A percentile compares a stretch with the other conserved stretches of the same genome.
These are phyloP conservation scores for Meredithiella fracta DNA, from an alignment of 2,329 filamentous ascomycete genomes.

Conservation along the genomic window DNA sequence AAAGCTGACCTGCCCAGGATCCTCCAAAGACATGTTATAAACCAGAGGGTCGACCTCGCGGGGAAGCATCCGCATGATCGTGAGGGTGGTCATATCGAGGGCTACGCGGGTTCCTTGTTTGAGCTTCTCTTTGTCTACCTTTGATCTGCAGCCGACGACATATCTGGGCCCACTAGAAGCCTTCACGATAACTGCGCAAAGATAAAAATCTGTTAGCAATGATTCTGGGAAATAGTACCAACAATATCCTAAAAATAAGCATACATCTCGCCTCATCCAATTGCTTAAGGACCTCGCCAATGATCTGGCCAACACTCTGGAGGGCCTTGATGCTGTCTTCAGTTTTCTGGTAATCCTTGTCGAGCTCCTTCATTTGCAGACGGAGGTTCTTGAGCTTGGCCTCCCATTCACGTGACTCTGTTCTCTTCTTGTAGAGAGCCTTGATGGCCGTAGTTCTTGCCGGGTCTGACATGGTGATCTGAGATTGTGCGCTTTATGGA, in stretches of 20 bases:
- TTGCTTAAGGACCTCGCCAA: constrained; percentile 97
- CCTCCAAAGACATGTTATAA: constrained; percentile 99
- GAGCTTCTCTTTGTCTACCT: constrained; percentile 91
- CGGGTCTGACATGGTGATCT: constrained; percentile 23
- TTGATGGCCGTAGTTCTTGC: constrained; percentile 55
- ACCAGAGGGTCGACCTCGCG: constrained; percentile 96
- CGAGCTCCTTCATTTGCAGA: constrained; percentile 86
- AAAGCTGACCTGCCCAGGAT: constrained; percentile 94
- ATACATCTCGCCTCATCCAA: constrained; percentile 95
- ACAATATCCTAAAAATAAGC: constrained; percentile 20
- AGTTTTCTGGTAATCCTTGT: constrained; percentile 89
- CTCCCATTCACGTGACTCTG: constrained; percentile 97
- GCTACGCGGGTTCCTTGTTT: constrained; percentile 97
- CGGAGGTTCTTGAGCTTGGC: constrained; percentile 89
- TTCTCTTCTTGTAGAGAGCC: constrained; percentile 63
- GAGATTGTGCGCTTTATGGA: not conserved
- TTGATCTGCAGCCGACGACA: constrained; percentile 93
- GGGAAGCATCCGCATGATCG: constrained; percentile 98
- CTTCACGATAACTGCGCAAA: constrained; percentile 73
- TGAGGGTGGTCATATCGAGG: constrained; percentile 97
- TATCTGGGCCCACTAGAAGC: constrained; percentile 94
- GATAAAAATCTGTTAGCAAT: not conserved
- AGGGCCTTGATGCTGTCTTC: constrained; percentile 99
- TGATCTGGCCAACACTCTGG: constrained; percentile 97
- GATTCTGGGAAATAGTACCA: constrained; percentile 1